Evolutionary conservation across 2,329 filamentous ascomycete species (phyloP).

Genomic region (Paecilomyces sp.): DNA sequence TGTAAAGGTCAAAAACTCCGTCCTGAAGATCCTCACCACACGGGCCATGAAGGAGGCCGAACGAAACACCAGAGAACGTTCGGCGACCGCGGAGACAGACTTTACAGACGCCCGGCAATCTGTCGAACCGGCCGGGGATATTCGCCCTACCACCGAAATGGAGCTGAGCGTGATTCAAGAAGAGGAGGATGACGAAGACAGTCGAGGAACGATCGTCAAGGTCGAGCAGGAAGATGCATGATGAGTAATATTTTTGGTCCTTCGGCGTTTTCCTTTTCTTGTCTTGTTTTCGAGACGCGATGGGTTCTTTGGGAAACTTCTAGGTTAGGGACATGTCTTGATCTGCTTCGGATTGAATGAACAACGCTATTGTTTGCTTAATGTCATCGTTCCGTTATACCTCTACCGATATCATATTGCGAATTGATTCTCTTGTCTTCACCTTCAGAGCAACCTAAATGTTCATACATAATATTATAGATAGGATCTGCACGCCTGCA

Average conservation of each 20-base stretch:
- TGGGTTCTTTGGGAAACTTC: background rate
- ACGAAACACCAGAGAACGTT: slow-evolving; percentile 22
- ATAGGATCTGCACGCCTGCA: too few species aligned
- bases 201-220: slow-evolving; percentile 24
- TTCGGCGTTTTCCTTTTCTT: background rate
- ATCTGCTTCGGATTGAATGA: background rate
- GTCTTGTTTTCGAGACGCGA: background rate
- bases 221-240: slow-evolving; percentile 22
- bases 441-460: background rate
- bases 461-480: too few species aligned
- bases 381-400: background rate
- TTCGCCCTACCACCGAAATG: slow-evolving; percentile 16
- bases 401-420: background rate
- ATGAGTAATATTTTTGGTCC: slow-evolving; percentile 6
- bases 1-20: slow-evolving; percentile 38
- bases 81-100: slow-evolving; percentile 23
- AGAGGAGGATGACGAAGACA: slow-evolving; percentile 24
- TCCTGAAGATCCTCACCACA: slow-evolving; percentile 39
- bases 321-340: background rate
- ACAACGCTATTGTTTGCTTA: background rate
- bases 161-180: slow-evolving; percentile 30
- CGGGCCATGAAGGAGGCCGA: slow-evolving; percentile 21
- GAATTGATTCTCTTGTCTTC: background rate
- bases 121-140: slow-evolving; percentile 14
- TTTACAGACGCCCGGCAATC: slow-evolving; percentile 20